These are phyloP conservation scores for Alternaria triticina DNA, from an alignment of 2,329 filamentous ascomycete species.

Conservation along the genomic window DNA sequence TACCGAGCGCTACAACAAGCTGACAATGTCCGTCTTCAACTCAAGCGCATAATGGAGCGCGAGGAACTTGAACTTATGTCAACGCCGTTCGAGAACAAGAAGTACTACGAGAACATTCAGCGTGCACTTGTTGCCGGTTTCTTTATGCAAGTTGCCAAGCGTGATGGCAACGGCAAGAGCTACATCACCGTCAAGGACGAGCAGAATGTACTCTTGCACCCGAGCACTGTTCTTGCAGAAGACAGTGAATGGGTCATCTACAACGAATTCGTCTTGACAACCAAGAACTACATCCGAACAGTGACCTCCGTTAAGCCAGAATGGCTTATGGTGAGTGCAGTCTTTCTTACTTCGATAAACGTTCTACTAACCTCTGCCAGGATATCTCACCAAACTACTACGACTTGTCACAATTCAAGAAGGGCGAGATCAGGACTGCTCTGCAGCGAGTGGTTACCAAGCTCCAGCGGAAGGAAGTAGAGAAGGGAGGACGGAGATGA, in stretches of 20 bases:
- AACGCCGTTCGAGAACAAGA: conserved; percentile 91
- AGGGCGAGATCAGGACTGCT: conserved; percentile 82
- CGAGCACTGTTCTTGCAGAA: conserved; percentile 84
- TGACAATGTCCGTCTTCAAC: conserved; percentile 89
- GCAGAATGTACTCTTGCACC: conserved; percentile 90
- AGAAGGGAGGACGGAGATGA: conserved; percentile 23
- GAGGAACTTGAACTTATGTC: conserved; percentile 84
- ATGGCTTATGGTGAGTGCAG: conserved; percentile 79
- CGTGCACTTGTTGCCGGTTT: conserved; percentile 91
- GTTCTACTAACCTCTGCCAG: conserved; percentile 51
- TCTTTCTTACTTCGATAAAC: neutral
- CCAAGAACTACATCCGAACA: conserved; percentile 96
- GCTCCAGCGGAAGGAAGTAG: conserved; percentile 59
- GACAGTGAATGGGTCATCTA: conserved; percentile 98
- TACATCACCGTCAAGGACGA: conserved; percentile 98
- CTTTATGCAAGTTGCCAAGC: conserved; percentile 99
- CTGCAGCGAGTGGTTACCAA: conserved; percentile 62
- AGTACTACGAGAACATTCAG: conserved; percentile 97
- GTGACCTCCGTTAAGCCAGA: conserved; percentile 91
- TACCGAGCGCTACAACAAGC: conserved; percentile 87
- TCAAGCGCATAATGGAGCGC: conserved; percentile 96
- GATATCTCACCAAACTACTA: conserved; percentile 96
- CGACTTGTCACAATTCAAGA: conserved; percentile 78
- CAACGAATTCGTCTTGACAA: conserved; percentile 97
- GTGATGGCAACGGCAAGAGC: conserved; percentile 83